phyloP scores from a whole-genome alignment of 139 green algal genomes.

The Pseudopediastrum boryanum region DNA sequence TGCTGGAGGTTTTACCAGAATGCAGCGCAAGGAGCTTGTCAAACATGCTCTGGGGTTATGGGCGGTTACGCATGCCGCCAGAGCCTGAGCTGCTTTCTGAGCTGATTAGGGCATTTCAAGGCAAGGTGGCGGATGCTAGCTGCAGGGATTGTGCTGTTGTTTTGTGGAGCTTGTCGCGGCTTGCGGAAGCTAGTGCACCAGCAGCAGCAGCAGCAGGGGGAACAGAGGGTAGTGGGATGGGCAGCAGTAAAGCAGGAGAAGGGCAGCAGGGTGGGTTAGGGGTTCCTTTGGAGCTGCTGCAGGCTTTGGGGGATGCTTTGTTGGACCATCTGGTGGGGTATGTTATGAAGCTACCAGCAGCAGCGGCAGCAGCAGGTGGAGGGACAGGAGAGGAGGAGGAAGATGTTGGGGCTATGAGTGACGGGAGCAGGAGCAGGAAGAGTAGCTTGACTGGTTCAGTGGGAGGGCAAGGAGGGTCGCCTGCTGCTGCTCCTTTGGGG shows the following conservation, averaged over 20 bases:
- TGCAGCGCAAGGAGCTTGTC: slow-evolving; percentile 24
- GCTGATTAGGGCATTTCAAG: slow-evolving; percentile 8
- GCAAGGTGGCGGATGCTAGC: slow-evolving; percentile 6
- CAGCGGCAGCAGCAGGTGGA: background rate
- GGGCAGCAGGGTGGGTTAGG: too few species aligned
- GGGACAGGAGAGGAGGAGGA: background rate
- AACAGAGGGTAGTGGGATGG: background rate
- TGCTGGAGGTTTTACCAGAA: slow-evolving; percentile 21
- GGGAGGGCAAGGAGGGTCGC: too few species aligned
- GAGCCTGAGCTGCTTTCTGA: background rate
- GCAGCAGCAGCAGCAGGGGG: slow-evolving; percentile 2
- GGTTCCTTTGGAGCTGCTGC: background rate
- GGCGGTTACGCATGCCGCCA: slow-evolving; percentile 16
- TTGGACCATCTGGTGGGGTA: background rate
- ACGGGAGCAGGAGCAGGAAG: too few species aligned
- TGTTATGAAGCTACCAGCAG: background rate
- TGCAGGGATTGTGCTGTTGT: slow-evolving; percentile 35
- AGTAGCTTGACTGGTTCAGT: background rate
- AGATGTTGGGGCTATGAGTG: too few species aligned
- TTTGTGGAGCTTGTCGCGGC: slow-evolving; percentile 25
- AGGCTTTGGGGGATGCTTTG: background rate
- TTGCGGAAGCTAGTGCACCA: slow-evolving; percentile 16
- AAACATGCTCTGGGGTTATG: slow-evolving; percentile 40
- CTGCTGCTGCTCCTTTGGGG: too few species aligned
- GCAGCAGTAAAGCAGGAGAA: background rate